Evolutionary conservation across 768 basidiomycete species (phyloP), one percentile per base, ranked within the genome.

Genomic region (Phylloporus arenicola): DNA sequence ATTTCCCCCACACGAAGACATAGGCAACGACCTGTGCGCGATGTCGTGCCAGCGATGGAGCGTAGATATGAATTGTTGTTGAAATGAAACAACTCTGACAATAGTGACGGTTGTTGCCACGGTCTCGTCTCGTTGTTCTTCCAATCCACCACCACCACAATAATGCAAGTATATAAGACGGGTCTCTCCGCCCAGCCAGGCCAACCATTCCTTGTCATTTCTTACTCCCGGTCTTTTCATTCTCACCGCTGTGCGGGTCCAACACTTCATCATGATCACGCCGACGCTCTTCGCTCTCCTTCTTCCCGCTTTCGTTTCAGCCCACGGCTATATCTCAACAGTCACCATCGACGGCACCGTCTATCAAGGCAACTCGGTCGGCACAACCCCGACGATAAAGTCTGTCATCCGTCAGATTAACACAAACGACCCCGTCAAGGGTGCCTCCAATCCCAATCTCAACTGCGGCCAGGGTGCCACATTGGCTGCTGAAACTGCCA

Each of bases 401-500:
- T 70, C 70, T 30, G 68, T 67, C 22, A 76, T 79, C 41, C 76
- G 78, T 16, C 70, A 70, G 48, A 57, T 80, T 51, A 52, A 64
- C 50, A 65, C 72, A 17, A 75, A 72, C 71, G 3, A 71, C 13
- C 79, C 79, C 1, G 75, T 79, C 49, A 77, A 86, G 62, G 83
- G 82, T 45, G 69, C 82, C 14, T 65, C 37, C 39, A 85, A 84
- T 63, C 68, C 78, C 4, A 72, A 69, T 41, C 35, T 84, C 4
- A 82, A 77, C 61, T 88, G 86, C 58, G 86, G 86, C 25, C 65
- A 71, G 41, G 69, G 74, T 37, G 78, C 83, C 0, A 64, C 70
- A 35, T 57, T 72, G 1, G 85, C 82, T 1, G 54, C 72, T 1
- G 60, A 76, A 12, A 71, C 77, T 29, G 82, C 74, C n/a, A 66